Evolutionary conservation across 805 yeast species (phyloP).

Genomic region (Nakazawaea wickerhamii): DNA sequence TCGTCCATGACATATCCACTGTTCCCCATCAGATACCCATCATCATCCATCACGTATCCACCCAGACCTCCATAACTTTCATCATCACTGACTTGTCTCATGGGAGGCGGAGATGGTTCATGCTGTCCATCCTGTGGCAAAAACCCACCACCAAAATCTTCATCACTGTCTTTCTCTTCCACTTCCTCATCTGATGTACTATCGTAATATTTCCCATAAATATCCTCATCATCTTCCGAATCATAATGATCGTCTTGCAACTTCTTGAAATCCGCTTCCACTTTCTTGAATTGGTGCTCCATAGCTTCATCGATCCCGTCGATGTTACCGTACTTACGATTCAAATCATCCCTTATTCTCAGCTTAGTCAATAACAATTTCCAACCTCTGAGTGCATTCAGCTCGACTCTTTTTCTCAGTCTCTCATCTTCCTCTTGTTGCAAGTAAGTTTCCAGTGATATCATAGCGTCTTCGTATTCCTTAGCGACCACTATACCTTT

Average conservation of each 20-base stretch:
- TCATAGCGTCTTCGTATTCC: conserved; percentile 57
- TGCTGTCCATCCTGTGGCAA: conserved; percentile 1
- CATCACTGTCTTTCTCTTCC: conserved; percentile 13
- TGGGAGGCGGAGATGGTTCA: not conserved
- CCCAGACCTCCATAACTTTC: conserved; percentile 5
- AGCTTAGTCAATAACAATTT: conserved; percentile 45
- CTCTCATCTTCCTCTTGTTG: conserved; percentile 44
- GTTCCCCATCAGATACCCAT: not conserved
- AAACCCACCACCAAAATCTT: conserved; percentile 14
- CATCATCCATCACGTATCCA: not conserved
- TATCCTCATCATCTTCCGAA: conserved; percentile 15
- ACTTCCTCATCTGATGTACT: conserved; percentile 12
- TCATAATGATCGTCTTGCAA: conserved; percentile 3
- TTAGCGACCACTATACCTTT: conserved; percentile 73
- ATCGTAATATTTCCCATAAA: conserved; percentile 20
- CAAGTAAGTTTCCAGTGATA: conserved; percentile 42
- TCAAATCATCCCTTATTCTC: conserved; percentile 40
- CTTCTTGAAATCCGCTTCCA: not conserved
- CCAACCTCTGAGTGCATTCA: conserved; percentile 51
- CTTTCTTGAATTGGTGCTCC: conserved; percentile 7
- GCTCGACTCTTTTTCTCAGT: conserved; percentile 36
- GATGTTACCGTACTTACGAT: conserved; percentile 42
- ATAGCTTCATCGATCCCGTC: conserved; percentile 17
- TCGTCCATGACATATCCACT: conserved; percentile 1
- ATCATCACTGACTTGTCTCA: not conserved